phyloP scores from a whole-genome alignment of 768 basidiomycete genomes.

The Termitomyces sp. region DNA sequence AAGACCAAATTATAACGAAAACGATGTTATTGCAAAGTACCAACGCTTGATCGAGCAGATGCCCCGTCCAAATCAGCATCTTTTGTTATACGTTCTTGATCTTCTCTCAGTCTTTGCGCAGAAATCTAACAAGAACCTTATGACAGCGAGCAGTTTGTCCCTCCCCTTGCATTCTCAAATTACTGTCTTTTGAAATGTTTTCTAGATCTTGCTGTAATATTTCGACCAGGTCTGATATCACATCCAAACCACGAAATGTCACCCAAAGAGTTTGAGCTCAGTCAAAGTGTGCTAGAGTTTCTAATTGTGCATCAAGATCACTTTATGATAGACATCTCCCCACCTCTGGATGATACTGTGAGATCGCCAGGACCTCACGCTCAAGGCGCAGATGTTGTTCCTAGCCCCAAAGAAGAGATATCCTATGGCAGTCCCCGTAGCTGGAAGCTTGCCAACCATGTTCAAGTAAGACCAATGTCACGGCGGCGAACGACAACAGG shows the following conservation, averaged over 20 bases:
- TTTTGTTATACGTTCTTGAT: slow-evolving; percentile 96
- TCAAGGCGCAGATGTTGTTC: slow-evolving; percentile 37
- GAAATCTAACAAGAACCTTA: slow-evolving; percentile 87
- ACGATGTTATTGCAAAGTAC: slow-evolving; percentile 73
- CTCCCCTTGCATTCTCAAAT: not conserved
- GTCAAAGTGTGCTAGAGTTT: slow-evolving; percentile 90
- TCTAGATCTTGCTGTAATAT: slow-evolving; percentile 92
- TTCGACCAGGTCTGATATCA: slow-evolving; percentile 91
- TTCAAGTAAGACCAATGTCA: slow-evolving; percentile 31
- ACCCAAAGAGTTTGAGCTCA: slow-evolving; percentile 80
- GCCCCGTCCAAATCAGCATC: slow-evolving; percentile 88
- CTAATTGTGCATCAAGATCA: slow-evolving; percentile 94
- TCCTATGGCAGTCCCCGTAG: slow-evolving; percentile 33
- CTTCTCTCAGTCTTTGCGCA: slow-evolving; percentile 91
- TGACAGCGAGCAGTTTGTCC: slow-evolving; percentile 87
- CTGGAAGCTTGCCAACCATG: slow-evolving; percentile 46
- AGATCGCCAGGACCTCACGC: slow-evolving; percentile 11
- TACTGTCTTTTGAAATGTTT: not conserved
- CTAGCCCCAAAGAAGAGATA: slow-evolving; percentile 45
- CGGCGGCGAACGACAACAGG: slow-evolving; percentile 54
- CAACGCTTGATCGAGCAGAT: slow-evolving; percentile 79
- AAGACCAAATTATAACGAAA: slow-evolving; percentile 62
- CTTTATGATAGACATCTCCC: slow-evolving; percentile 86
- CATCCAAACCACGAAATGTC: slow-evolving; percentile 84
- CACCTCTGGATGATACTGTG: slow-evolving; percentile 40